phyloP scores from a whole-genome alignment of 2,329 filamentous ascomycete species.

The Penicillium sp. region DNA sequence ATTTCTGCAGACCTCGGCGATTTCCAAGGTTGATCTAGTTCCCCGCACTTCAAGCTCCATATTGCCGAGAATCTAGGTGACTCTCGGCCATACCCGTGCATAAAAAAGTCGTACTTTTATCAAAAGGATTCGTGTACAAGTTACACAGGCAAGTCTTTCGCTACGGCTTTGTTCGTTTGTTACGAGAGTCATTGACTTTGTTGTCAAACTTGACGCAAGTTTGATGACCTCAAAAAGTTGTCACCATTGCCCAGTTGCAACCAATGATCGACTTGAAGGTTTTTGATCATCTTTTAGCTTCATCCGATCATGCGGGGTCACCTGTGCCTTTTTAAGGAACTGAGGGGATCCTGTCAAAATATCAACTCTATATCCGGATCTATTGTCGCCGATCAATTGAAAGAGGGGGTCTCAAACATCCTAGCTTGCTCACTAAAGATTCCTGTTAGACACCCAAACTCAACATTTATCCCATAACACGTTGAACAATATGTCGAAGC shows the following conservation, averaged over 20 bases:
- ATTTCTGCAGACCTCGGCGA: conserved; percentile 1
- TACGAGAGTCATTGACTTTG: background rate
- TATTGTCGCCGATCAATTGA: background rate
- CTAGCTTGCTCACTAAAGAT: background rate
- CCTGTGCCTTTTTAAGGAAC: background rate
- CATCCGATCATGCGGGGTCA: background rate
- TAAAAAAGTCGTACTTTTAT: too few species aligned
- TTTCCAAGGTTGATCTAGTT: background rate
- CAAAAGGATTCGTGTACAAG: too few species aligned
- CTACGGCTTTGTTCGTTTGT: background rate
- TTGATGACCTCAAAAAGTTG: background rate
- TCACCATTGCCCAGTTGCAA: too few species aligned
- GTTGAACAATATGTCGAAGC: conserved; percentile 6
- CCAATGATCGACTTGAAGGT: background rate
- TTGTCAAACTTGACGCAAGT: background rate
- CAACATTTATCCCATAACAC: background rate
- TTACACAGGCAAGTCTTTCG: too few species aligned
- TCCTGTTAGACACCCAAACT: background rate
- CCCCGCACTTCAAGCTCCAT: conserved; percentile 12
- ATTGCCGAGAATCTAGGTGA: background rate
- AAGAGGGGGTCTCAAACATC: background rate
- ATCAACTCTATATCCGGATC: background rate
- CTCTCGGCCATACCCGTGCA: background rate
- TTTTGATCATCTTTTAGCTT: background rate
- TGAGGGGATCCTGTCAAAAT: background rate